phyloP scores from a whole-genome alignment of 495 filamentous ascomycete species.

The Xylaria cubensis region DNA sequence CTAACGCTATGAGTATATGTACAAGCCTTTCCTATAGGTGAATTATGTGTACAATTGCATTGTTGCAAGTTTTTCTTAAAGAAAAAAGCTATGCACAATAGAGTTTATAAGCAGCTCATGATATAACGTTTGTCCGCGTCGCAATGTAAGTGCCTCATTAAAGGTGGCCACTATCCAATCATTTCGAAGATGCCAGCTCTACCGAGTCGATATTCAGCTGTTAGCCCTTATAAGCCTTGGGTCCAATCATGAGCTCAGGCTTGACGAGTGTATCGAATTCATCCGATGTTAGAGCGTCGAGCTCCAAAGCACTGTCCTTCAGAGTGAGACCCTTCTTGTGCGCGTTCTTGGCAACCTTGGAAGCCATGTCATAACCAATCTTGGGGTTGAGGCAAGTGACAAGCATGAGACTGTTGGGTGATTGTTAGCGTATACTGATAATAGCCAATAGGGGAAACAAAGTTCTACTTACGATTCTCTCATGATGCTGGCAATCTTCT shows the following conservation, averaged over 20 bases:
- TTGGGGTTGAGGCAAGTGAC: slow-evolving; percentile 98
- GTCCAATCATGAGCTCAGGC: slow-evolving; percentile 97
- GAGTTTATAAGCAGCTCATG: neutral
- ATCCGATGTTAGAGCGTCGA: slow-evolving; percentile 85
- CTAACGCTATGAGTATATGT: neutral
- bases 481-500: slow-evolving; percentile 83
- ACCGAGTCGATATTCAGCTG: neutral
- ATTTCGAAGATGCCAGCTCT: neutral
- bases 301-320: slow-evolving; percentile 92
- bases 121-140: neutral
- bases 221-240: slow-evolving; percentile 63
- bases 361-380: slow-evolving; percentile 98
- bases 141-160: neutral
- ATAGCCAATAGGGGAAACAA: neutral
- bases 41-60: neutral
- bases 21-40: neutral
- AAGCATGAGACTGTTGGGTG: slow-evolving; percentile 79
- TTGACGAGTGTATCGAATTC: slow-evolving; percentile 91
- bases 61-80: no score
- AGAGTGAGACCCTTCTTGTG: slow-evolving; percentile 97
- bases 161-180: neutral
- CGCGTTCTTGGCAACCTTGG: slow-evolving; percentile 98
- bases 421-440: slow-evolving; percentile 15
- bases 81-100: neutral
- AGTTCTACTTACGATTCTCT: slow-evolving; percentile 71